Conservation (phyloP, 495 filamentous ascomycete species). For the Collariella sp. region DNA sequence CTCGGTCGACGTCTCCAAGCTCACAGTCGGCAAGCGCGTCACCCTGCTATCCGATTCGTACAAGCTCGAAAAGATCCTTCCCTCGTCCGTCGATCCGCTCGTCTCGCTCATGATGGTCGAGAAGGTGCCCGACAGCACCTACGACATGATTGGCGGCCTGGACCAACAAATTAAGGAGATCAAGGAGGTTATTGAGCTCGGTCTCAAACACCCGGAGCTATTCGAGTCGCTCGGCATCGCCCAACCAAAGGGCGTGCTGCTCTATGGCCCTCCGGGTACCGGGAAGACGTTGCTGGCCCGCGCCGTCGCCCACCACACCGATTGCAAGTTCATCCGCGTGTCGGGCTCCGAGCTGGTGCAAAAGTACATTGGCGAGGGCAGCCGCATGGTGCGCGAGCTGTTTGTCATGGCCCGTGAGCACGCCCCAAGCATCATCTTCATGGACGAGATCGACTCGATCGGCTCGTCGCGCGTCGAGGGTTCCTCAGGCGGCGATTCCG, state of each 20-base stretch:
- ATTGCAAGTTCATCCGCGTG: constrained; percentile 98
- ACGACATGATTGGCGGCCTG: constrained; percentile 99
- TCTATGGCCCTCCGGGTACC: constrained; percentile 94
- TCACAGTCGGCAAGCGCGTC: constrained; percentile 95
- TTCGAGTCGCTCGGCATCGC: constrained; percentile 98
- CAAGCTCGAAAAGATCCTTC: constrained; percentile 96
- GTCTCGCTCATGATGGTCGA: constrained; percentile 99
- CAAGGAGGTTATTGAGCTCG: constrained; percentile 99
- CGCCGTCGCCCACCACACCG: constrained; percentile 94
- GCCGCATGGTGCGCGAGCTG: constrained; percentile 95
- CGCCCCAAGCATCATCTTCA: constrained; percentile 99
- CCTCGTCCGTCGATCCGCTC: constrained; percentile 92
- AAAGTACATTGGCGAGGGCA: constrained; percentile 98
- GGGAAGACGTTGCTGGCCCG: constrained; percentile 94
- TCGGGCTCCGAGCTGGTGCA: constrained; percentile 94
- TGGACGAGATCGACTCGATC: constrained; percentile 99
- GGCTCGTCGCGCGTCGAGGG: constrained; percentile 95
- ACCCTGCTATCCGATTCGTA: constrained; percentile 93
- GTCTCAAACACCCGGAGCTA: constrained; percentile 94
- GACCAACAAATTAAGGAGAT: constrained; percentile 99
- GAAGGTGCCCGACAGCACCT: constrained; percentile 98
- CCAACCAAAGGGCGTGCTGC: constrained; percentile 92
- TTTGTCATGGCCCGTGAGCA: constrained; percentile 99
- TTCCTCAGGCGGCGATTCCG: constrained; percentile 90
- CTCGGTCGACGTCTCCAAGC: constrained; percentile 85